Evolutionary conservation across 495 filamentous ascomycete species (phyloP), one percentile per base, ranked within the genome.

Genomic region (Copromyces sp.): DNA sequence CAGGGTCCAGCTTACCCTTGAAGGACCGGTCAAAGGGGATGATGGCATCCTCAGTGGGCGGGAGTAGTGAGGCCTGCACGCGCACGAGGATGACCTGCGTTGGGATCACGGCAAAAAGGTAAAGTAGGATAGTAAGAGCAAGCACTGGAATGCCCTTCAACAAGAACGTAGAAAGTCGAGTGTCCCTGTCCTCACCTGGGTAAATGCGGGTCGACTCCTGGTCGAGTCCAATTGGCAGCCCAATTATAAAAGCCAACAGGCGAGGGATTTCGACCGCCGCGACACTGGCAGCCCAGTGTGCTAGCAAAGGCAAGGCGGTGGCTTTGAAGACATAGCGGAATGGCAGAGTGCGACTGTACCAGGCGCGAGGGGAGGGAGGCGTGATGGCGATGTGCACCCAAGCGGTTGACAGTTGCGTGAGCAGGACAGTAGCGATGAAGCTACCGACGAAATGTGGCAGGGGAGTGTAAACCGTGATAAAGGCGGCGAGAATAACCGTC

Each of bases 21-120:
- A 86, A 87, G 17, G 83, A 81, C 35, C 84, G 83, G 77, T 87
- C 86, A 71, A 87, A 87, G 65, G 85, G 83, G 5, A 87, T 78
- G 69, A 87, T 81, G 42, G 83, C 75, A 70, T 85, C 83, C 65
- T 84, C 80, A 2, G 87, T 84, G 16, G 82, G 81, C 1, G 84
- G 83, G 38, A 87, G 81, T 42, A 87, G 82, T 68, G 83, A 84
- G 12, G 85, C 84, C 78, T 86, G 84, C 12, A 87, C 82, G 59
- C 86, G 84, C 39, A 77, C 75, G n/a, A 87, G 78, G 16, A 82
- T 76, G 16, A 83, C 81, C 65, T 80, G 76, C 39, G 84, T 74
- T 37, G 86, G 84, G 29, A 86, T 77, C 11, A 82, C 77, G 44
- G 83, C 69, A 73, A 81, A 71, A 70, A 83, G 68, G 39, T 82